A percentile compares a stretch with the other conserved stretches of the same genome.
phyloP scores from a whole-genome alignment of 768 basidiomycete genomes.

The Phylloporus rhodoxanthus region DNA sequence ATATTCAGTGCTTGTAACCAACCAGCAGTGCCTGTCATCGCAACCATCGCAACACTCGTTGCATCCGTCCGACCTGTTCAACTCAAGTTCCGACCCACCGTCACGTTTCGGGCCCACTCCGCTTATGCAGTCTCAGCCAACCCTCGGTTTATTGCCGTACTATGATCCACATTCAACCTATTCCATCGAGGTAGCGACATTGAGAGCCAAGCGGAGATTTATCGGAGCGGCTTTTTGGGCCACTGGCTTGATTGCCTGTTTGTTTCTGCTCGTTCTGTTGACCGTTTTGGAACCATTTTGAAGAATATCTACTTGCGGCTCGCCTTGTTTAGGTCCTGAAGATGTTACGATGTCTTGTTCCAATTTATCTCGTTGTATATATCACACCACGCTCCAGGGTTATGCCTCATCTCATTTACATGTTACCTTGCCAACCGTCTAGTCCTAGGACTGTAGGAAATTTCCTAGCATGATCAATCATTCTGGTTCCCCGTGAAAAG shows the following conservation, averaged over 20 bases:
- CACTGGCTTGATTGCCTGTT: constrained; percentile 26
- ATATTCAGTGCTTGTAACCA: constrained; percentile 19
- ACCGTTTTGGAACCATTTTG: too few relatives aligned
- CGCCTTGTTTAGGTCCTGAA: too few relatives aligned
- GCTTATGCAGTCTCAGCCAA: constrained; percentile 31
- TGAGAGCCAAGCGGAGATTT: constrained; percentile 41
- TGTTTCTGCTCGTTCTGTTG: constrained; percentile 28
- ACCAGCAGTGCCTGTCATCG: constrained; percentile 12
- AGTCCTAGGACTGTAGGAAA: too few relatives aligned
- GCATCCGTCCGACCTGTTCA: constrained; percentile 15
- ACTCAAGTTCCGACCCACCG: constrained; percentile 12
- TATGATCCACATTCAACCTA: constrained; percentile 40
- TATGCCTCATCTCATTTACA: too few relatives aligned
- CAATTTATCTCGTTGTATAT: too few relatives aligned
- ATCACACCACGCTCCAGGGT: too few relatives aligned
- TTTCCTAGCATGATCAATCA: too few relatives aligned
- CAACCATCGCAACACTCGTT: constrained; percentile 8
- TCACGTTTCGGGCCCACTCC: constrained; percentile 37
- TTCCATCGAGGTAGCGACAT: constrained; percentile 33
- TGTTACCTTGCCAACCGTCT: too few relatives aligned
- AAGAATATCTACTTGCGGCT: too few relatives aligned
- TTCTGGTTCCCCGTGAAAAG: too few relatives aligned
- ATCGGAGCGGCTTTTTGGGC: constrained; percentile 38
- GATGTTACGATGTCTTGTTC: too few relatives aligned
- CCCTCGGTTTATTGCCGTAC: constrained; percentile 34